Evolutionary conservation across 345 rosid species (phyloP).

Genomic region (Rhizophora mangle): DNA sequence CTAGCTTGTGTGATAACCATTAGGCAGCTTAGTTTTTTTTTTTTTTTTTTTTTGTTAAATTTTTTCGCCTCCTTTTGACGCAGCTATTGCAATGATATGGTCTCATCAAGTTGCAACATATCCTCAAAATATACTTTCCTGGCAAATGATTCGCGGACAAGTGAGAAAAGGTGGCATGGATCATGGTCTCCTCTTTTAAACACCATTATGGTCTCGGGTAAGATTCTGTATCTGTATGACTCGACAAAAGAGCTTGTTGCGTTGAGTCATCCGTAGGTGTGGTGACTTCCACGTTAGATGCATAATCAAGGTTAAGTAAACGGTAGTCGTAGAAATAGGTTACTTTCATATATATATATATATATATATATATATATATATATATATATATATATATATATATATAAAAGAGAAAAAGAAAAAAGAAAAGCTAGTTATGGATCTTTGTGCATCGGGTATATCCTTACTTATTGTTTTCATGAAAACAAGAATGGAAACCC

Average conservation of each 20-base stretch:
- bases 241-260: constrained; percentile 20
- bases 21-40: no score
- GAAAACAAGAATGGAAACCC: not conserved
- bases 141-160: constrained; percentile 1
- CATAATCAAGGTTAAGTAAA: not conserved
- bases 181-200: not conserved
- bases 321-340: no score
- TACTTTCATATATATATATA: no score
- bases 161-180: not conserved
- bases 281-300: constrained; percentile 36
- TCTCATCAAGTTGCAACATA: not conserved
- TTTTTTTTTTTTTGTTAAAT: no score
- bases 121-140: no score
- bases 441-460: no score
- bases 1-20: no score
- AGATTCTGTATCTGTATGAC: constrained; percentile 10
- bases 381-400: no score
- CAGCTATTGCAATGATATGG: not conserved
- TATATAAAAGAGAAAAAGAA: no score
- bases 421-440: no score
- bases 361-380: no score
- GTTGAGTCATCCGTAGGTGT: not conserved
- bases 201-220: constrained; percentile 23
- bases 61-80: no score
- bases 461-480: not conserved